Evolutionary conservation across 2,329 filamentous ascomycete species (phyloP), one percentile per base, ranked within the genome.

Genomic region (Chrysoporthe deuterocubensis): DNA sequence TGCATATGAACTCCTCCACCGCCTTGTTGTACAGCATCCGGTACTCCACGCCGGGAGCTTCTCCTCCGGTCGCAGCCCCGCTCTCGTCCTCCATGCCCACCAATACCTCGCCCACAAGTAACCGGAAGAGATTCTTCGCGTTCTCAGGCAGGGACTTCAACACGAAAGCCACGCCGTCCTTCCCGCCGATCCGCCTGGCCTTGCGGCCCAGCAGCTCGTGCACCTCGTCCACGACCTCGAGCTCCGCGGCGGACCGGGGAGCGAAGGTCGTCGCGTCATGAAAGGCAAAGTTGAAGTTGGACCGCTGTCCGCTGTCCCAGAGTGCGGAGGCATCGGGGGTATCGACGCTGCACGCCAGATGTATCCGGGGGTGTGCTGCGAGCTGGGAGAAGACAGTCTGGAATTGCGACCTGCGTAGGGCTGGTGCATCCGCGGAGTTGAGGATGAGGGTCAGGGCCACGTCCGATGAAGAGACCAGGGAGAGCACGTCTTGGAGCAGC

Each of bases 1-100:
- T 96, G 78, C 95, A 97, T 62, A 99, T 96, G 78, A 99, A 98
- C 76, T 97, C 94, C 79, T 97, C 94, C 5, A 95, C 91, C 2
- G 96, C 94, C 81, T 97, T 97, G 77, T 97, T 94, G 76, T 98
- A 99, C 71, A 99, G 79, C 73, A 93, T 90, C 32, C 93, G 86
- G 77, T 97, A 98, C 80, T 98, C 95, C 18, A 99, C 89, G 0
- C 92, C 94, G 2, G 88, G 84, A 44, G 86, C 85, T 68, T 89
- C 88, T 18, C 82, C 82, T 21, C 79, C 81, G 2, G 76, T 80
- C 0, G 79, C 81, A 3, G 77, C 77, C 9, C 72, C 81, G 9
- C 82, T 83, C n/a, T 87, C 86, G 26, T 89, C 89, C 70, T 88
- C 87, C 77, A 89, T 85, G 42, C 89, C 84, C 21, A 90, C 88